Evolutionary conservation across 306 rosid species (phyloP).

Genomic region (Ormosia emarginata): DNA sequence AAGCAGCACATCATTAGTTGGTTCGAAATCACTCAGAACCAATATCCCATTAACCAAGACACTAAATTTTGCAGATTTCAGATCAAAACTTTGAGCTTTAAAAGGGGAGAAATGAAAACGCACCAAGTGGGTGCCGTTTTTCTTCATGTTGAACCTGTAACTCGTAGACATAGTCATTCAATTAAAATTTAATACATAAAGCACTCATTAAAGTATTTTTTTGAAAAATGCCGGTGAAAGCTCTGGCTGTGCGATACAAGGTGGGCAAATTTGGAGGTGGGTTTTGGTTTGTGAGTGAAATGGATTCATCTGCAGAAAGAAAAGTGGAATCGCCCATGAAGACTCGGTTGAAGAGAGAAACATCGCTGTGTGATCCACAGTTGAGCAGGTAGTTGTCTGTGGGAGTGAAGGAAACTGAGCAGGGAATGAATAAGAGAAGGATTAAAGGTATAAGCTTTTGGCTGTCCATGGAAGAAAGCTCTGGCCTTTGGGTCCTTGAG

Average conservation of each 20-base stretch:
- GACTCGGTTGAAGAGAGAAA: slow-evolving; percentile 46
- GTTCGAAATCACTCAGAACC: slow-evolving; percentile 32
- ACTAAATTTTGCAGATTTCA: slow-evolving; percentile 61
- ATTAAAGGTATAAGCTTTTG: slow-evolving; percentile 3
- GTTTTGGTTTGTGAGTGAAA: slow-evolving; percentile 48
- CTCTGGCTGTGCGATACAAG: slow-evolving; percentile 75
- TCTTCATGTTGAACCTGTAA: slow-evolving; percentile 62
- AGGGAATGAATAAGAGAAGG: slow-evolving; percentile 32
- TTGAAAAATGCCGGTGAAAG: slow-evolving; percentile 56
- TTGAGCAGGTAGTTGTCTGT: slow-evolving; percentile 68
- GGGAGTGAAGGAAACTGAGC: slow-evolving; percentile 62
- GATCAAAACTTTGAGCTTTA: slow-evolving; percentile 43
- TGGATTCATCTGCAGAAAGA: slow-evolving; percentile 45
- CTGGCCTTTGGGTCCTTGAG: slow-evolving; percentile 20
- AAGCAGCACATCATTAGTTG: slow-evolving; percentile 26
- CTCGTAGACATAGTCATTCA: no score
- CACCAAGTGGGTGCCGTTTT: slow-evolving; percentile 68
- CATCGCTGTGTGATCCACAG: slow-evolving; percentile 71
- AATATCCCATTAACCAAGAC: slow-evolving; percentile 46
- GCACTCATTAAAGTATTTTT: no score
- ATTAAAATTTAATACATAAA: no score
- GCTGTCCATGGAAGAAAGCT: slow-evolving; percentile 48
- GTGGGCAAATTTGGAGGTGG: slow-evolving; percentile 43
- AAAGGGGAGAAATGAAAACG: slow-evolving; percentile 93
- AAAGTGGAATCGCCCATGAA: slow-evolving; percentile 59